Percentiles rank a stretch among this genome's conserved stretches.
Conservation (phyloP, 106 monocot genomes). For the Phalaenopsis equestris region DNA sequence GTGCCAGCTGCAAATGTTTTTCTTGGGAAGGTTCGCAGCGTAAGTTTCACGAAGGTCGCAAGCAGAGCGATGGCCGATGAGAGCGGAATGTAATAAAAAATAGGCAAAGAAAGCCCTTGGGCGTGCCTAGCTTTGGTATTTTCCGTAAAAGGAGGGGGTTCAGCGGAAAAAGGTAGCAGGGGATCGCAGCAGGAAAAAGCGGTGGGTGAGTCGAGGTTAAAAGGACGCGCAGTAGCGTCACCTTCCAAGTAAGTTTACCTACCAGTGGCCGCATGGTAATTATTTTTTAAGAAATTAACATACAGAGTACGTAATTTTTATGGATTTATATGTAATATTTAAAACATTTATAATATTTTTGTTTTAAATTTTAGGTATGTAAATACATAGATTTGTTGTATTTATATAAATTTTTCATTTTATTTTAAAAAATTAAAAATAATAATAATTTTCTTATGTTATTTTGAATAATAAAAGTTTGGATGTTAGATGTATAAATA, state of each 20-base stretch:
- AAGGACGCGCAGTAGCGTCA: background rate
- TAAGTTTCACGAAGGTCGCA: background rate
- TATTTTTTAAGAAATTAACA: too few species aligned
- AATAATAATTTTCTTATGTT: too few species aligned
- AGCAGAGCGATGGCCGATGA: background rate
- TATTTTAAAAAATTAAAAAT: too few species aligned
- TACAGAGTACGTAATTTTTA: too few species aligned
- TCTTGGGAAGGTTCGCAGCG: background rate
- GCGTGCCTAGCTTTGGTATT: background rate
- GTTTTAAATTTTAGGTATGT: too few species aligned
- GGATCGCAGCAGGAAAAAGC: background rate
- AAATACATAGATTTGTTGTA: too few species aligned
- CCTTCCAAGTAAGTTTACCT: background rate
- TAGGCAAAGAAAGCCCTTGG: background rate
- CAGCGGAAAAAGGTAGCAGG: background rate
- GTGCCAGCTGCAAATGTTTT: background rate
- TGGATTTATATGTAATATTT: too few species aligned
- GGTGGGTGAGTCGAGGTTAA: background rate
- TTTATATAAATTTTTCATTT: too few species aligned
- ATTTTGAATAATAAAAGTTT: too few species aligned
- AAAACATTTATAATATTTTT: too few species aligned
- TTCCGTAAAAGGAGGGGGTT: background rate
- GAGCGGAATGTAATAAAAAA: background rate
- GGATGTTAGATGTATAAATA: too few species aligned
- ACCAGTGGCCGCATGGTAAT: background rate